Evolutionary conservation across 2,329 filamentous ascomycete species (phyloP), one percentile per base, ranked within the genome.

Genomic region (Arthroderma sp.): DNA sequence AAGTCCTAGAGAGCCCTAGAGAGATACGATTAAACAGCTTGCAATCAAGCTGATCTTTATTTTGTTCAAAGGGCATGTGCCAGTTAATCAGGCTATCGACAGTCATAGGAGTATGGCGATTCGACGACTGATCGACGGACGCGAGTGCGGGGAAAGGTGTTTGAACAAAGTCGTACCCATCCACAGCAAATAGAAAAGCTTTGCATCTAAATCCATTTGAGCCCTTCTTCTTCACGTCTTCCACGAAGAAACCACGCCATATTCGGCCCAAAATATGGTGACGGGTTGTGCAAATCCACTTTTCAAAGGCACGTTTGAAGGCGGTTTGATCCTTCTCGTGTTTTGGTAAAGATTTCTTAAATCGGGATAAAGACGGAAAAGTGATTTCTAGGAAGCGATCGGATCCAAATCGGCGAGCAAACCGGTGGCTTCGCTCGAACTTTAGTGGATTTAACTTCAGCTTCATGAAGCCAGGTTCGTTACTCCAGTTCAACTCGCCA

Each of bases 21-120:
- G 59, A 54, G 6, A 69, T 55, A 27, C 69, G 60, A 33, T 65
- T 62, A 45, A 71, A 72, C 3, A 70, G 50, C 44, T 71, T 71
- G 43, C 64, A 62, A 42, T 67, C 64, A 22, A 22, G 15, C 28
- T 43, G 11, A 11, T 34, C 32, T 4, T 54, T 60, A 49, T 72
- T 71, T 3, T 53, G 42, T 2, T 53, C 43, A 1, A 51, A 41
- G 1, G 61, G 60, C 48, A 71, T 65, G 45, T 71, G 67, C 69
- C 69, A 72, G 28, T 70, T 54, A 3, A 69, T 47, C n/a, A 72
- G 49, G 1, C 61, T 54, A 6, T 61, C 54, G 1, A 69, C 42
- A 1, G 47, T 58, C 58, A 69, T 68, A 5, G 51, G 51, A 1
- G 63, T 63, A 42, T 60, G 64, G 3, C 41, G 47, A 9, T 58